Conservation (phyloP, 2,329 filamentous ascomycete species). For the Aspergillus japonicus region DNA sequence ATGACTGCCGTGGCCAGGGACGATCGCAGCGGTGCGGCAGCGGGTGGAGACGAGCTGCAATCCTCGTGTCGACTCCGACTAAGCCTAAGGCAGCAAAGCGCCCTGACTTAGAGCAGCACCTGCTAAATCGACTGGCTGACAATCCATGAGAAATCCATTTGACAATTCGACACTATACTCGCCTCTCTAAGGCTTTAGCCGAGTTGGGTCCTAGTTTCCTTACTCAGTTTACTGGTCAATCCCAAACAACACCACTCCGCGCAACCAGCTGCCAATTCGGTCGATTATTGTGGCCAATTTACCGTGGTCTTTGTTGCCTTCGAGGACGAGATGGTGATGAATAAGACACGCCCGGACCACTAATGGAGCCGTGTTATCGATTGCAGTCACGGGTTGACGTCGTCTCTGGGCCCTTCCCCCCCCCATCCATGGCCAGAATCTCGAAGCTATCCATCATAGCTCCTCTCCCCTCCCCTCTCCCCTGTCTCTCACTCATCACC, state of each 20-base stretch:
- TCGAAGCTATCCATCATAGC: background rate
- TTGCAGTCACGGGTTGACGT: conserved; percentile 7
- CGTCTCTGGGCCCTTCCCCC: background rate
- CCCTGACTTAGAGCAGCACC: conserved; percentile 8
- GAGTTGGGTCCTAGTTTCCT: too few species aligned
- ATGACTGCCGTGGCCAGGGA: too few species aligned
- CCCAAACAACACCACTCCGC: background rate
- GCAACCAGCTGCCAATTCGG: background rate
- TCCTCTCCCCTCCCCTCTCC: background rate
- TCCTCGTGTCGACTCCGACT: conserved; percentile 1
- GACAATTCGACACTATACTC: too few species aligned
- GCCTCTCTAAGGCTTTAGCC: too few species aligned
- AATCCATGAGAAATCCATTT: background rate
- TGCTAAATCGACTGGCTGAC: conserved; percentile 18
- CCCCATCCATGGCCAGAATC: background rate
- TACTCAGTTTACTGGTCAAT: too few species aligned
- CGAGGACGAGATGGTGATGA: background rate
- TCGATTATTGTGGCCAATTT: background rate
- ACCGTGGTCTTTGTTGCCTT: background rate
- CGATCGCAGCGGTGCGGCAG: background rate
- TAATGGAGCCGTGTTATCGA: conserved; percentile 3
- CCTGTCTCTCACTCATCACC: background rate
- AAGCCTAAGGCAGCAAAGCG: conserved; percentile 6
- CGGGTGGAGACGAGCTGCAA: background rate
- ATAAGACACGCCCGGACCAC: conserved; percentile 4